Base-by-base conservation (phyloP, 1,284 basidiomycete genomes). In the Schizopora paradoxa region DNA sequence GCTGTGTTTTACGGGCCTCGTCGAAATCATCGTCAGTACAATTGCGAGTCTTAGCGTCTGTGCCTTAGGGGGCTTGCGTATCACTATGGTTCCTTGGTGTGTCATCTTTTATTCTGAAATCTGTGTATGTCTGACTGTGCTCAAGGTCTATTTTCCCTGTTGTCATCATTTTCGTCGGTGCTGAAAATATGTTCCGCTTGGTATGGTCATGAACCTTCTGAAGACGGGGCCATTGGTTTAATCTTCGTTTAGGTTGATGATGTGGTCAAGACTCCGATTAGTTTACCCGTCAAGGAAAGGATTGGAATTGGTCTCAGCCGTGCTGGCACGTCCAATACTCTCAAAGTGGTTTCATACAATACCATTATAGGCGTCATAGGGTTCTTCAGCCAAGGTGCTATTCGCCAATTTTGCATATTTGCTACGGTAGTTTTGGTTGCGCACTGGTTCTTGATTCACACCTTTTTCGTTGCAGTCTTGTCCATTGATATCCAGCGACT, bases 161-260 rank as follows among this genome's bases (percentile, higher is more conserved):
- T 51, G 88, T 97, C 39, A 91, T 99, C 41, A 81, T 94, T 13
- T 94, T 98, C 54, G 89, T 97, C 14, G 95, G 95, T 6, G 88
- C 91, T 1, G 95, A 98, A 67, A 97, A 97, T 59, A 98, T 98
- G 94, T 91, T 91, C 61, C 87, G 86, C 56, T 71, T 99, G 59
- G 91, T 93, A 61, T 58, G 82, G 64, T 19, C 28, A 22, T 11
- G 34, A 23, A 35, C 16, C 28, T 47, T 28, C 19, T 26, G 23
- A 37, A 34, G 41, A 33, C 41, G 37, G 6, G 21, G 32, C 41
- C 18, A 41, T 54, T 34, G 41, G 23, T 14, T 19, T 18, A 33
- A 33, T 50, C 18, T 41, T 47, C 13, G 35, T 43, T 6, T 39
- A 90, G 88, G 86, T 91, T 16, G 83, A 91, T 56, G 91, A 92